Base-by-base conservation (phyloP, 805 yeast species). In the Sugiyamaella lignohabitans region DNA sequence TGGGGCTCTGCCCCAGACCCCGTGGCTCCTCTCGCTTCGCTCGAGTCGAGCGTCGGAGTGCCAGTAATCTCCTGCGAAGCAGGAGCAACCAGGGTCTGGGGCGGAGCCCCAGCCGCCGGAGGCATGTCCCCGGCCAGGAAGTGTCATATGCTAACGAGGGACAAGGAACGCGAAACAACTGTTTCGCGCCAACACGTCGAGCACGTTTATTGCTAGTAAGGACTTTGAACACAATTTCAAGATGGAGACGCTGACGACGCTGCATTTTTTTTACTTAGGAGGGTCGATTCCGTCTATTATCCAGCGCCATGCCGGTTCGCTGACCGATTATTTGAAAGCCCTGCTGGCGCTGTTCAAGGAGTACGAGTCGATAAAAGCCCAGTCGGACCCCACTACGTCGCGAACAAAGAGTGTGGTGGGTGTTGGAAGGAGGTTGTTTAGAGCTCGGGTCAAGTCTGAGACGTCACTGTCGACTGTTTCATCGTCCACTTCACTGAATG, bases 201-300 rank as follows among this genome's bases (percentile, higher is more conserved):
- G 14, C 11, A 35, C 38, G 6, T 17, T 35, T 19, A 35, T 19
- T 35, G 18, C 21, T 19, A 8, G 21, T 16, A 35, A 35, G 8
- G 38, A 17, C 21, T 35, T 35, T 19, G 21, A 35, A 17, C 21
- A 16, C 8, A 35, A 8, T 6, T 35, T 35, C 21, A 17, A 19
- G 14, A 6, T 14, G 14, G 38, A 35, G 8, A 17, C 21, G 18
- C 21, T 17, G 20, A 35, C 20, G 11, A 40, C 57, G 4, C 38
- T 47, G 6, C 52, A 53, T 20, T 52, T 46, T 42, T 56, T 56
- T 39, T 55, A 48, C 20, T 47, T 56, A 5, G 59, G 59, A 4
- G 51, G 52, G n/a, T 53, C 59, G 10, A 24, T 56, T 2, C 53
- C 50, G 3, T 39, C 46, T 42, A 34, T 48, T 23, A 38, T 43